Conservation (phyloP, 495 filamentous ascomycete genomes). For the Aspergillus sclerotioniger region DNA sequence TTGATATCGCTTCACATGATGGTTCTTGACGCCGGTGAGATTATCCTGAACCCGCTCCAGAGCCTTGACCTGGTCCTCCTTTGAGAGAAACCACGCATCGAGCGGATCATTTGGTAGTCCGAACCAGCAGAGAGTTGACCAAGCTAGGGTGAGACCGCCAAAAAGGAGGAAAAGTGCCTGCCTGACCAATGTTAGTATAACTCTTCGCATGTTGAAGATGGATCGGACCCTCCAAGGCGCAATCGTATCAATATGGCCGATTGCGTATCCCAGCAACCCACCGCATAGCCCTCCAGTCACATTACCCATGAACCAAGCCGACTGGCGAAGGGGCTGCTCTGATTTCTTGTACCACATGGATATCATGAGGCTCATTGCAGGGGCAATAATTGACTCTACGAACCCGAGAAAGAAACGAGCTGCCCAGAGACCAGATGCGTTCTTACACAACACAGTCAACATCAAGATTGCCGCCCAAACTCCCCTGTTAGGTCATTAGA, state of each 20-base stretch:
- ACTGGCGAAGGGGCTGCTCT: constrained; percentile 58
- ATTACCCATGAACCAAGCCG: constrained; percentile 60
- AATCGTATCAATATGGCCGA: constrained; percentile 47
- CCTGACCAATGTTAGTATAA: constrained; percentile 22
- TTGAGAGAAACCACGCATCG: constrained; percentile 52
- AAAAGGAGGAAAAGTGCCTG: constrained; percentile 60
- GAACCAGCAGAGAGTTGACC: constrained; percentile 46
- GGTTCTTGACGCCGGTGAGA: constrained; percentile 52
- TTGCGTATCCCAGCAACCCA: constrained; percentile 54
- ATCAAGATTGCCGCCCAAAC: background rate
- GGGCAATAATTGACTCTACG: constrained; percentile 58
- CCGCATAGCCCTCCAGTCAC: constrained; percentile 60
- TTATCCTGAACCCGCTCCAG: constrained; percentile 44
- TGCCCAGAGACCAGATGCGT: constrained; percentile 12
- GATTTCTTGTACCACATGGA: constrained; percentile 57
- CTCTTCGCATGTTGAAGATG: constrained; percentile 14
- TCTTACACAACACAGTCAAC: background rate
- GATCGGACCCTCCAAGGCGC: constrained; percentile 13
- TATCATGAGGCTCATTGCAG: constrained; percentile 43
- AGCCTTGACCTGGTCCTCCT: constrained; percentile 44
- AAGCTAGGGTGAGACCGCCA: constrained; percentile 54
- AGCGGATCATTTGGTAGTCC: constrained; percentile 53
- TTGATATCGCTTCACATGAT: constrained; percentile 40
- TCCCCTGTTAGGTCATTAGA: background rate
- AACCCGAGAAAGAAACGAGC: constrained; percentile 57